phyloP scores from a whole-genome alignment of 129 eudicot genomes.

The Gnaphalium uliginosum region DNA sequence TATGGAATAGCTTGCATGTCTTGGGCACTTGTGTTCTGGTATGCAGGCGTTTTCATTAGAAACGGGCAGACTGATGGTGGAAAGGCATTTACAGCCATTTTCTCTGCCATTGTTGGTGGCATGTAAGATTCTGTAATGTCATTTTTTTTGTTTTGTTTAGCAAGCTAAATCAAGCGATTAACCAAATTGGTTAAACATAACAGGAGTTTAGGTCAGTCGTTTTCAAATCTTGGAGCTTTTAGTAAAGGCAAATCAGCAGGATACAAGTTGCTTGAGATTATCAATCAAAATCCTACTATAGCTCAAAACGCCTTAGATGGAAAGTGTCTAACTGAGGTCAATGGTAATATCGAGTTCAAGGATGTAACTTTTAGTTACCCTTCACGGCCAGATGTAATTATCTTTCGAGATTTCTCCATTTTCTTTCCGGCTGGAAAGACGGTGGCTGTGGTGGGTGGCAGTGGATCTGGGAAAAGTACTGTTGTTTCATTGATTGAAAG shows the following conservation, averaged over 20 bases:
- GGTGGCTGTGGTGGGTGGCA: conserved; percentile 97
- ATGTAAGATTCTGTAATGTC: conserved; percentile 60
- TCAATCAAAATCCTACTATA: conserved; percentile 82
- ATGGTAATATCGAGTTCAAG: conserved; percentile 87
- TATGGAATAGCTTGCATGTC: conserved; percentile 99
- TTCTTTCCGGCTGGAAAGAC: conserved; percentile 96
- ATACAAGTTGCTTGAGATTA: conserved; percentile 85
- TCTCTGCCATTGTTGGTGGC: conserved; percentile 99
- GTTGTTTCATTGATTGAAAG: conserved; percentile 89
- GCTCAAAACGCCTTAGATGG: conserved; percentile 59
- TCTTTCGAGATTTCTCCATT: conserved; percentile 76
- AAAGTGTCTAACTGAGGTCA: conserved; percentile 63
- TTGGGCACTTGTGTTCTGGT: conserved; percentile 99
- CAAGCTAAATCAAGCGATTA: not conserved
- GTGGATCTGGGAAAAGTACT: conserved; percentile 98
- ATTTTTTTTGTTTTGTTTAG: not conserved
- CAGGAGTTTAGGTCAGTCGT: conserved; percentile 99
- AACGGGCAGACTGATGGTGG: conserved; percentile 98
- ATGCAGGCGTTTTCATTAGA: conserved; percentile 93
- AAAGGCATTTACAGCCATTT: conserved; percentile 91
- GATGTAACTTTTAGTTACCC: conserved; percentile 91
- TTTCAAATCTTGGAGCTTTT: conserved; percentile 96
- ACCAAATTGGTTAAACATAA: conserved; percentile 18
- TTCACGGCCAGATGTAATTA: conserved; percentile 90
- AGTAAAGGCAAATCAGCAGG: conserved; percentile 99